A percentile compares a stretch with the other conserved stretches of the same genome.
Evolutionary conservation across 2,329 filamentous ascomycete species (phyloP).

Genomic region (Clarireedia homoeocarpa): DNA sequence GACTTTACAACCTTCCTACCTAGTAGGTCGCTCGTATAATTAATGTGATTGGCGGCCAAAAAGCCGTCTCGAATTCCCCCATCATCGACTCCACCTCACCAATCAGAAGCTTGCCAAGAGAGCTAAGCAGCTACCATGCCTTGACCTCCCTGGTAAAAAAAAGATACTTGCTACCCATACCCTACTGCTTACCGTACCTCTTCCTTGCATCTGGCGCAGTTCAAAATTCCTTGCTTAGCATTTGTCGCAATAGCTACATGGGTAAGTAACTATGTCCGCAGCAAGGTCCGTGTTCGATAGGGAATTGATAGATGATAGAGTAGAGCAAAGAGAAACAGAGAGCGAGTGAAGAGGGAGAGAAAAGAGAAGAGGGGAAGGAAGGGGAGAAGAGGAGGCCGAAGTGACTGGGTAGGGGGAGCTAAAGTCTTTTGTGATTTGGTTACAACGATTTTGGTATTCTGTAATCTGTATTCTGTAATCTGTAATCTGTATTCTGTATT

Average conservation of each 20-base stretch:
- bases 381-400: background rate
- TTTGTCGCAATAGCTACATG: constrained; percentile 5
- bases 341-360: background rate
- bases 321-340: background rate
- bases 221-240: background rate
- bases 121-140: background rate
- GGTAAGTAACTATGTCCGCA: background rate
- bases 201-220: constrained; percentile 7
- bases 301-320: background rate
- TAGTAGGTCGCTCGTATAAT: background rate
- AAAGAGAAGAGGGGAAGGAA: background rate
- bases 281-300: background rate
- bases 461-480: too few species aligned
- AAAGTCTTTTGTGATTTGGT: too few species aligned
- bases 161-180: background rate
- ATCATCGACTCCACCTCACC: background rate
- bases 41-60: constrained; percentile 2
- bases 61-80: background rate
- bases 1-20: too few species aligned
- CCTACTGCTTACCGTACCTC: constrained; percentile 1
- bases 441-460: too few species aligned
- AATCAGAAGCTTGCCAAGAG: background rate
- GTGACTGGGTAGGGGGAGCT: too few species aligned
- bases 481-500: too few species aligned
- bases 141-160: background rate